phyloP scores from a whole-genome alignment of 345 rosid species.

The Euphorbia pulcherrima region DNA sequence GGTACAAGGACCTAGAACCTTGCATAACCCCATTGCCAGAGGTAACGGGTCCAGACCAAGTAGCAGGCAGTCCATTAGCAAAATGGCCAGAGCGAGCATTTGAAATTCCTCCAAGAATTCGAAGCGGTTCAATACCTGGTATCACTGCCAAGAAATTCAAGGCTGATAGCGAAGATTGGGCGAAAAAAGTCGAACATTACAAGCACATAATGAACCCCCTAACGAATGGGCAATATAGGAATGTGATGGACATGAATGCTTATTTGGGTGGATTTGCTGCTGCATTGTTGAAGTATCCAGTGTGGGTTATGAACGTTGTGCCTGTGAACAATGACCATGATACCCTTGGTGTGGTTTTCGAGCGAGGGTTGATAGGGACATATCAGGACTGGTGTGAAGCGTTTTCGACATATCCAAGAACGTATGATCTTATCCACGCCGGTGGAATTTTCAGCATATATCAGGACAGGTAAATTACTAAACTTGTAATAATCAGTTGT shows the following conservation, averaged over 20 bases:
- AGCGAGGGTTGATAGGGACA: slow-evolving; percentile 79
- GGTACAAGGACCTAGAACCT: slow-evolving; percentile 77
- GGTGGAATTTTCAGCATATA: slow-evolving; percentile 73
- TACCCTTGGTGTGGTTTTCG: slow-evolving; percentile 73
- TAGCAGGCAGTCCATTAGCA: slow-evolving; percentile 74
- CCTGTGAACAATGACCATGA: slow-evolving; percentile 63
- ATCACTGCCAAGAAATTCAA: slow-evolving; percentile 54
- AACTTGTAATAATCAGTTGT: not conserved
- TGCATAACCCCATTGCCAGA: slow-evolving; percentile 82
- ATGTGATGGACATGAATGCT: slow-evolving; percentile 96
- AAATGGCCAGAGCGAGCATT: slow-evolving; percentile 89
- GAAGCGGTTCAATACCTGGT: slow-evolving; percentile 61
- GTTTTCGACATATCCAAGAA: slow-evolving; percentile 93
- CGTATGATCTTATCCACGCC: slow-evolving; percentile 93
- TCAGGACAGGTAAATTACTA: slow-evolving; percentile 51
- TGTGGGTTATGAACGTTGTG: slow-evolving; percentile 95
- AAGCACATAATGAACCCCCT: slow-evolving; percentile 51
- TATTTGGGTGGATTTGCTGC: slow-evolving; percentile 91
- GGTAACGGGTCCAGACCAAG: slow-evolving; percentile 57
- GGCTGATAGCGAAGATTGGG: slow-evolving; percentile 81
- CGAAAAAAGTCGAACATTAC: slow-evolving; percentile 61
- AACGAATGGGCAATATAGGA: slow-evolving; percentile 66
- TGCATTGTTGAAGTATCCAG: slow-evolving; percentile 55
- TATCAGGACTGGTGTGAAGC: slow-evolving; percentile 99
- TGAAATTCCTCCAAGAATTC: slow-evolving; percentile 76